Percentiles rank a stretch among this genome's conserved stretches.
These are phyloP conservation scores for Hygrocybe coccinea DNA, from an alignment of 768 basidiomycete species.

Conservation along the genomic window DNA sequence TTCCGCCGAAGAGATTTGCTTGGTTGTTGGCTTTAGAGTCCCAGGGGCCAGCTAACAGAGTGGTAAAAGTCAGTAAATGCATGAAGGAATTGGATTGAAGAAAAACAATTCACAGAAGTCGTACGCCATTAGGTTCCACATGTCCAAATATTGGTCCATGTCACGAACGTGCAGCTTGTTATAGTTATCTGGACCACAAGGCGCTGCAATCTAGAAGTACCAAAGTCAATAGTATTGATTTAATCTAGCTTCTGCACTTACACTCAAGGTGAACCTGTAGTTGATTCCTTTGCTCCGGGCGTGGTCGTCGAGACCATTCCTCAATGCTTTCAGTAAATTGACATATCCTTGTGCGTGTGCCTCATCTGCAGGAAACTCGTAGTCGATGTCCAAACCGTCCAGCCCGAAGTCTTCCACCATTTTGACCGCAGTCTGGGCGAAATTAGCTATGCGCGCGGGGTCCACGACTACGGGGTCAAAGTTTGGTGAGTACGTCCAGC, in stretches of 20 bases:
- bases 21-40: conserved; percentile 72
- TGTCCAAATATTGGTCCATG: conserved; percentile 86
- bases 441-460: conserved; percentile 57
- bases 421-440: conserved; percentile 75
- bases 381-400: conserved; percentile 89
- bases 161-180: conserved; percentile 69
- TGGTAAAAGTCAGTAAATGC: not conserved
- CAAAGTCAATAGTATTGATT: conserved; percentile 2
- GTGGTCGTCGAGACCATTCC: conserved; percentile 71
- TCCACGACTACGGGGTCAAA: conserved; percentile 80
- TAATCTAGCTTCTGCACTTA: conserved; percentile 32
- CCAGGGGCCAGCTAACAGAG: conserved; percentile 78
- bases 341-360: conserved; percentile 80
- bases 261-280: conserved; percentile 70
- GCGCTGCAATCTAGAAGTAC: conserved; percentile 71
- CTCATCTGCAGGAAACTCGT: conserved; percentile 83
- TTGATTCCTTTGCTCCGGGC: conserved; percentile 51
- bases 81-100: not conserved
- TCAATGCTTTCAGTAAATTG: conserved; percentile 70
- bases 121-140: conserved; percentile 98
- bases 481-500: conserved; percentile 88
- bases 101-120: conserved; percentile 60
- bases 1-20: conserved; percentile 72
- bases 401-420: conserved; percentile 88
- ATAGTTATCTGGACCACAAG: conserved; percentile 86